Percentiles rank a stretch among this genome's conserved stretches.
Evolutionary conservation across 371 early-diverging fungal species (phyloP).

Genomic region (Gilbertella persicaria): DNA sequence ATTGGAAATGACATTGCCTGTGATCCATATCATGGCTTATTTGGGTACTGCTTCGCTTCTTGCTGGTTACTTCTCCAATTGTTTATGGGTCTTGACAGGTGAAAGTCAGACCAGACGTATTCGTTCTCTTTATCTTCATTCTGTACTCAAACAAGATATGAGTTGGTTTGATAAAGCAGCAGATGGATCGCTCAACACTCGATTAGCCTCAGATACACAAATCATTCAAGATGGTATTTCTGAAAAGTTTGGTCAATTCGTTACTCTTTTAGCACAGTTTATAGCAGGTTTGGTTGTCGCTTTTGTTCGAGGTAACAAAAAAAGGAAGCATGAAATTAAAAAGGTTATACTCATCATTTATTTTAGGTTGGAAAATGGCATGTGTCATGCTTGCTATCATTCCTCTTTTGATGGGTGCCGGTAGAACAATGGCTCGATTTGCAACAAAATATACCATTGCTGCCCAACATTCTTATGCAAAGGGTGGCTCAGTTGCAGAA

Average conservation of each 20-base stretch:
- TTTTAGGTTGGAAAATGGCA: slow-evolving; percentile 71
- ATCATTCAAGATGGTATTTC: slow-evolving; percentile 82
- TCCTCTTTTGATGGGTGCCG: slow-evolving; percentile 57
- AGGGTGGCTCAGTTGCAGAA: slow-evolving; percentile 48
- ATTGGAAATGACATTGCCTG: slow-evolving; percentile 16
- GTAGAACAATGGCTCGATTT: slow-evolving; percentile 66
- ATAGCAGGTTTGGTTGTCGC: slow-evolving; percentile 33
- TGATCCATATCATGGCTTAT: slow-evolving; percentile 44
- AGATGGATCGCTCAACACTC: slow-evolving; percentile 66
- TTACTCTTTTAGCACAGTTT: slow-evolving; percentile 56
- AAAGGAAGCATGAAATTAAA: background rate
- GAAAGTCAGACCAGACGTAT: slow-evolving; percentile 39
- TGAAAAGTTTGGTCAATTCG: slow-evolving; percentile 75
- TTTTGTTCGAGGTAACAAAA: slow-evolving; percentile 71
- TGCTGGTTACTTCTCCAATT: slow-evolving; percentile 34
- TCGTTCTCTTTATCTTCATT: slow-evolving; percentile 54
- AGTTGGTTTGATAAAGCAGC: slow-evolving; percentile 81
- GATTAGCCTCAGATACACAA: slow-evolving; percentile 73
- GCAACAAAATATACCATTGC: slow-evolving; percentile 52
- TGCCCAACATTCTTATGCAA: slow-evolving; percentile 40
- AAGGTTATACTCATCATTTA: background rate
- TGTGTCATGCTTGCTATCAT: slow-evolving; percentile 71
- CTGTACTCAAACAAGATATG: slow-evolving; percentile 84
- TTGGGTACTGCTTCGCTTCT: slow-evolving; percentile 38
- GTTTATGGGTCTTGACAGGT: slow-evolving; percentile 41